Percentiles rank a stretch among this genome's conserved stretches.
Conservation (phyloP, 2,329 filamentous ascomycete genomes). For the Penicillium sclerotiorum region DNA sequence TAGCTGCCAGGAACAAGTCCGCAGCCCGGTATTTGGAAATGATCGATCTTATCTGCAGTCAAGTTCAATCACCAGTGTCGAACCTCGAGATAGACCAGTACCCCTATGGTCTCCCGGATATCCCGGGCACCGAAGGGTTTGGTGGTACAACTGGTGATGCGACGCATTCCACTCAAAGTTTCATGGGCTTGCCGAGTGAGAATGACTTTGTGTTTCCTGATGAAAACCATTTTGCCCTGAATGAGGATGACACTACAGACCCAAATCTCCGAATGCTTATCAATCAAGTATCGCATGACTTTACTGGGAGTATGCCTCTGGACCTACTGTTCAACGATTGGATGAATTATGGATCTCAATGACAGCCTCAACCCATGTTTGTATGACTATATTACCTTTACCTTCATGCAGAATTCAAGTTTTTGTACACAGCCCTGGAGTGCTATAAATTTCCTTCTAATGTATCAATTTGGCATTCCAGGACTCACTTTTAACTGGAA, state of each 20-base stretch:
- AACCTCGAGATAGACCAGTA: background rate
- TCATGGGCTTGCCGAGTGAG: conserved; percentile 1
- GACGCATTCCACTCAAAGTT: background rate
- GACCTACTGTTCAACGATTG: conserved; percentile 10
- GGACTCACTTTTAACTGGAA: no score
- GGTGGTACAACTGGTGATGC: background rate
- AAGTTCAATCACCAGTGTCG: background rate
- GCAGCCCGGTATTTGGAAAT: conserved; percentile 7
- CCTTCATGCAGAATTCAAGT: no score
- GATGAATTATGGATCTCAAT: conserved; percentile 5
- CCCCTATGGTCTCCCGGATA: background rate
- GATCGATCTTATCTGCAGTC: conserved; percentile 8
- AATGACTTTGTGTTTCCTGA: conserved; percentile 5
- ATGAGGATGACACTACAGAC: conserved; percentile 1
- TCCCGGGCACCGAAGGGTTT: background rate
- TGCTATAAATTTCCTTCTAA: no score
- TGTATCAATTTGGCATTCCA: no score
- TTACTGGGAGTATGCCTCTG: conserved; percentile 9
- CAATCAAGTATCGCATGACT: conserved; percentile 9
- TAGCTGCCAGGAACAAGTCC: conserved; percentile 1
- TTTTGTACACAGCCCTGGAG: no score
- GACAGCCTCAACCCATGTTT: no score
- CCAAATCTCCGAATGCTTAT: conserved; percentile 7
- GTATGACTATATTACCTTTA: no score
- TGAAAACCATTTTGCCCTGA: background rate